Conservation (phyloP, 2,329 filamentous ascomycete species). For the Aspergillus ustus region DNA sequence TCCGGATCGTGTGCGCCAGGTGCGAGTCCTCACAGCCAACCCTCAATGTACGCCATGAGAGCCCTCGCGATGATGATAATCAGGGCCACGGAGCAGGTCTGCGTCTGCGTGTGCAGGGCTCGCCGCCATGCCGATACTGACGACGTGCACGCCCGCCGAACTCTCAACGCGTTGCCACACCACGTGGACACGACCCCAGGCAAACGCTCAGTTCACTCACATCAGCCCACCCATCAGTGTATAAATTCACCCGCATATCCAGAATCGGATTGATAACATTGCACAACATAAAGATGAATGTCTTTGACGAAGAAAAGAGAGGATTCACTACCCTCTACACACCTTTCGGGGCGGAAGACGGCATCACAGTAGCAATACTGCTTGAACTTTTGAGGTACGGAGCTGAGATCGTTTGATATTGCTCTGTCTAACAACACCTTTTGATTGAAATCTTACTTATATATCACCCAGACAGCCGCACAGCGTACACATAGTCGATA, state of each 20-base stretch:
- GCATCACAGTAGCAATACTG: conserved; percentile 2
- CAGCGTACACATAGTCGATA: neutral
- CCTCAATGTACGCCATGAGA: neutral
- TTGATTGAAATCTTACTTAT: neutral
- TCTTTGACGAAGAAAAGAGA: neutral
- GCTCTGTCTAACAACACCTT: neutral
- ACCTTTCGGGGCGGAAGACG: neutral
- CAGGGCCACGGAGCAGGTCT: neutral
- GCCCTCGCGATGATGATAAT: neutral
- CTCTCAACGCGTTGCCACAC: too few relatives aligned
- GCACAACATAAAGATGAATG: conserved; percentile 4
- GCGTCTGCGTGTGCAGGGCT: neutral
- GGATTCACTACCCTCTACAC: neutral
- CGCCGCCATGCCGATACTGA: too few relatives aligned
- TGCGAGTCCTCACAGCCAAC: neutral
- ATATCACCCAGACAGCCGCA: neutral
- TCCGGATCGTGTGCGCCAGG: neutral
- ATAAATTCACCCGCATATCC: too few relatives aligned
- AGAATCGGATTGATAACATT: too few relatives aligned
- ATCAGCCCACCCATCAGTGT: too few relatives aligned
- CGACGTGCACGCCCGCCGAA: too few relatives aligned
- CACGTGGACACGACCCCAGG: too few relatives aligned
- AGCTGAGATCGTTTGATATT: neutral
- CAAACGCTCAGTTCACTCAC: too few relatives aligned
- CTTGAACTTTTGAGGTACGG: conserved; percentile 2